Evolutionary conservation across 179 eudicot species (phyloP).

Genomic region (Heliamphora pulchella): DNA sequence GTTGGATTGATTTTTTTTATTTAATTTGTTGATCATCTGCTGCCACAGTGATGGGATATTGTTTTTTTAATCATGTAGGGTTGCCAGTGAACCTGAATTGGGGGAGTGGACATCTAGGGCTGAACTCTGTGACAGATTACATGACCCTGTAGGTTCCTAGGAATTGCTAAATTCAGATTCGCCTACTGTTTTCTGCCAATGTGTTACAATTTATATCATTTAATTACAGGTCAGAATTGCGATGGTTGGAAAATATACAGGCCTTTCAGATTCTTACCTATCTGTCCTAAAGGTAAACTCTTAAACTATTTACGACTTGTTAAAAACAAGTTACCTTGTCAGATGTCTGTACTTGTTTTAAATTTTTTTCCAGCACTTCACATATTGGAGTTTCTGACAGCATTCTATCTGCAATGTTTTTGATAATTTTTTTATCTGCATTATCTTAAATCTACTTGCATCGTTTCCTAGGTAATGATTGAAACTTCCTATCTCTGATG

Average conservation of each 20-base stretch:
- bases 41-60: neutral
- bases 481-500: neutral
- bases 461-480: neutral
- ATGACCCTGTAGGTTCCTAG: slow-evolving; percentile 52
- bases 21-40: neutral
- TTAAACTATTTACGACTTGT: neutral
- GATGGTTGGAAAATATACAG: slow-evolving; percentile 97
- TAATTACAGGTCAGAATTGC: slow-evolving; percentile 76
- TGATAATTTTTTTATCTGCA: neutral
- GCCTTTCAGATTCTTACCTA: slow-evolving; percentile 92
- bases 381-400: too few species aligned
- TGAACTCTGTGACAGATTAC: slow-evolving; percentile 53
- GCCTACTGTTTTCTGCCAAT: neutral
- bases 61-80: slow-evolving; percentile 27
- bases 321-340: neutral
- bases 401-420: neutral
- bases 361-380: neutral
- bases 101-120: slow-evolving; percentile 85
- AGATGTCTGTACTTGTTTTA: neutral
- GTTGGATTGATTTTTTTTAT: neutral
- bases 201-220: slow-evolving; percentile 1
- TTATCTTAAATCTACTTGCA: neutral
- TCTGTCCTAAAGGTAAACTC: slow-evolving; percentile 78
- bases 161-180: neutral
- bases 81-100: slow-evolving; percentile 50